Conservation (phyloP, 2,329 filamentous ascomycete species). For the Claviceps purpurea region DNA sequence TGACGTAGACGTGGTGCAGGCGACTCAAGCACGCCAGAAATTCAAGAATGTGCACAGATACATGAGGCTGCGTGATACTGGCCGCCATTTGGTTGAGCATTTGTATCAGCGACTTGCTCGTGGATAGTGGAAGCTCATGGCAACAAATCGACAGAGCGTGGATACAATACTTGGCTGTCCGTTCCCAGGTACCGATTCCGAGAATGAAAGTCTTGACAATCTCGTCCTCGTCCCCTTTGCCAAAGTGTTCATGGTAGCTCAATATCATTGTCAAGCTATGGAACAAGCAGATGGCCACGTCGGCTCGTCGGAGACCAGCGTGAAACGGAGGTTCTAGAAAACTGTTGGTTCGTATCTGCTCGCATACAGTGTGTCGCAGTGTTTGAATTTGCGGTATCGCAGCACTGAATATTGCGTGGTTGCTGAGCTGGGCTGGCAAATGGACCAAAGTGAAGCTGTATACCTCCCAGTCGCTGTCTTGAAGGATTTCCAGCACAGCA, state of each 20-base stretch:
- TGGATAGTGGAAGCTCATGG: conserved; percentile 79
- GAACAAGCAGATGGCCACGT: conserved; percentile 80
- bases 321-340: conserved; percentile 70
- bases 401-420: conserved; percentile 70
- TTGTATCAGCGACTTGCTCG: conserved; percentile 70
- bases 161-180: conserved; percentile 83
- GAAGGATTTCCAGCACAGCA: conserved; percentile 57
- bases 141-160: conserved; percentile 91
- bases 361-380: conserved; percentile 64
- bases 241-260: conserved; percentile 78
- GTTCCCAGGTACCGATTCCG: conserved; percentile 72
- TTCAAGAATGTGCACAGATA: conserved; percentile 89
- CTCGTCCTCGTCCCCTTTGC: conserved; percentile 76
- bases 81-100: conserved; percentile 90
- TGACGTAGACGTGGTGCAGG: conserved; percentile 70
- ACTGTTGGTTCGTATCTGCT: conserved; percentile 63
- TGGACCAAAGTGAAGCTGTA: conserved; percentile 85
- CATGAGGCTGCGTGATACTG: conserved; percentile 84
- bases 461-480: conserved; percentile 75
- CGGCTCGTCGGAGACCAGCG: conserved; percentile 72
- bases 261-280: conserved; percentile 77
- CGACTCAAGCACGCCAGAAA: conserved; percentile 85
- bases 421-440: conserved; percentile 75
- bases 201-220: conserved; percentile 76
- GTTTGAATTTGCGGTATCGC: conserved; percentile 63